These are phyloP conservation scores for Polygonum aviculare DNA, from an alignment of 148 eudicot species.

Conservation along the genomic window DNA sequence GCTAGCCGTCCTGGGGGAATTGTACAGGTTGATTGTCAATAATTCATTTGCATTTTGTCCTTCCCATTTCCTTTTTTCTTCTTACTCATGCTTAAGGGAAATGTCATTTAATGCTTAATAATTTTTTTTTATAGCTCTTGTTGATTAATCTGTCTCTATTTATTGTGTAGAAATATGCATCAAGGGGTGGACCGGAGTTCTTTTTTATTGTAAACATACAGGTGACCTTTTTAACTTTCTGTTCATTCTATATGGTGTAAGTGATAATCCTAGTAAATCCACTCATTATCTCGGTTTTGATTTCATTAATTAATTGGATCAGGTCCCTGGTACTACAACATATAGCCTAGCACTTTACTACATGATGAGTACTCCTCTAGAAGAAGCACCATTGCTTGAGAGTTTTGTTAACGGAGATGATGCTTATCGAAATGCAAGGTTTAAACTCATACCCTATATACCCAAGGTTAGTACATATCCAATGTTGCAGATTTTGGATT, in stretches of 20 bases:
- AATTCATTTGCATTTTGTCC: background rate
- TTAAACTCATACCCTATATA: constrained; percentile 68
- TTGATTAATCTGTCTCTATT: background rate
- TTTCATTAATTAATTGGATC: constrained; percentile 9
- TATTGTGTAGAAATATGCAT: constrained; percentile 48
- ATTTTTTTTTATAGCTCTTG: background rate
- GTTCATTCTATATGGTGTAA: background rate
- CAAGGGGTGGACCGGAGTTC: constrained; percentile 55
- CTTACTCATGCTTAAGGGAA: background rate
- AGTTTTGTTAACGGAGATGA: constrained; percentile 53
- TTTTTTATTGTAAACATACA: constrained; percentile 65
- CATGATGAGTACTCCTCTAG: constrained; percentile 44
- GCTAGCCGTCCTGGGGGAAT: constrained; percentile 60
- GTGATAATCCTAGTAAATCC: background rate
- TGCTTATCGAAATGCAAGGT: constrained; percentile 62
- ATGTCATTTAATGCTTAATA: background rate
- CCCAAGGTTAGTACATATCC: constrained; percentile 32
- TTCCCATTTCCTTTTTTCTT: background rate
- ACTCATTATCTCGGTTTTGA: background rate
- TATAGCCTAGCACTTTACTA: constrained; percentile 56
- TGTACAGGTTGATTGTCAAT: constrained; percentile 38
- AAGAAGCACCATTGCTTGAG: constrained; percentile 48
- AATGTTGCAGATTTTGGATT: background rate
- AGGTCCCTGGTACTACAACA: constrained; percentile 71
- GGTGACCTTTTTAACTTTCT: constrained; percentile 18